Percentiles rank a stretch among this genome's conserved stretches.
Conservation (phyloP, 2,329 filamentous ascomycete genomes). For the Sarocladium oryzae region DNA sequence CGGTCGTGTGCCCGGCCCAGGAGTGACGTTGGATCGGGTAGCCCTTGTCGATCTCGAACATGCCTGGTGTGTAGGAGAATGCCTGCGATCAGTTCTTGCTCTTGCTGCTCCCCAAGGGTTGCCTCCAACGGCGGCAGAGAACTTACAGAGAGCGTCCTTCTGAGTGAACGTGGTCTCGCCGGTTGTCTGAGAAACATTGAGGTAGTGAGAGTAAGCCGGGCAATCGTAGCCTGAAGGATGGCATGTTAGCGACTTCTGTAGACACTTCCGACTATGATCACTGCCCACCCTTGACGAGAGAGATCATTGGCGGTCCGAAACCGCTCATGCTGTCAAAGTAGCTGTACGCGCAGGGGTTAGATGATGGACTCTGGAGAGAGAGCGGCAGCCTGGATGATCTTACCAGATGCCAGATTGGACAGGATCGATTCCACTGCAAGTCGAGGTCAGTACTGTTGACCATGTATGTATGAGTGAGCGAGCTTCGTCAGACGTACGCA, state of each 20-base stretch:
- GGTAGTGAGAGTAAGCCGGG: conserved; percentile 39
- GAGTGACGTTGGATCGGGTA: conserved; percentile 45
- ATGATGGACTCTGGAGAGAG: no score
- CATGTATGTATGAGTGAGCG: no score
- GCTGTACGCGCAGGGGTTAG: not conserved
- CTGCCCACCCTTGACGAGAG: not conserved
- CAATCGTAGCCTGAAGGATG: conserved; percentile 37
- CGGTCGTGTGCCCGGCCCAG: conserved; percentile 31
- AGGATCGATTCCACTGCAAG: not conserved
- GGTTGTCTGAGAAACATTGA: conserved; percentile 37
- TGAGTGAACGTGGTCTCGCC: conserved; percentile 35
- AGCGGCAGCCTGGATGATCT: no score
- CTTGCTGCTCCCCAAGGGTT: no score
- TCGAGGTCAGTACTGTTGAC: not conserved
- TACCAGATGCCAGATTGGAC: conserved; percentile 2
- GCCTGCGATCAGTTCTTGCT: no score
- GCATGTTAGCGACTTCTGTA: not conserved
- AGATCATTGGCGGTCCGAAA: not conserved
- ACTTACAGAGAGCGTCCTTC: conserved; percentile 40
- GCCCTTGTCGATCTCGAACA: conserved; percentile 46
- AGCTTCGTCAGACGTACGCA: conserved; percentile 19
- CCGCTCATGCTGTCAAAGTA: conserved; percentile 1
- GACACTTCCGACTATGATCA: no score
- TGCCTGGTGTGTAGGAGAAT: not conserved
- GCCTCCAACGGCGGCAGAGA: no score